Conservation (phyloP, 306 rosid genomes). For the Cicer arietinum region DNA sequence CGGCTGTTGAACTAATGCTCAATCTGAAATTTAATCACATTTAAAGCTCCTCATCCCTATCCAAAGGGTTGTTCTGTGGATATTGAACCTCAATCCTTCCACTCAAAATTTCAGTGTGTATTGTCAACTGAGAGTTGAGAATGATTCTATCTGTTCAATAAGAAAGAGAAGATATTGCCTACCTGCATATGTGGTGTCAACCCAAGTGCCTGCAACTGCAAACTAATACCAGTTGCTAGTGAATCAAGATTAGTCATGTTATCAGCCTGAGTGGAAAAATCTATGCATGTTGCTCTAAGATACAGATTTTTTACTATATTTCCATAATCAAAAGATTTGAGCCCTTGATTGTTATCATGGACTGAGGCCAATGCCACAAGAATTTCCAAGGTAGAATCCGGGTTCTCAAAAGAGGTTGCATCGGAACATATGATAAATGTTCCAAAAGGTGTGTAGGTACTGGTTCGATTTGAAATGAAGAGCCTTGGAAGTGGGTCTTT, state of each 20-base stretch:
- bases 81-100: neutral
- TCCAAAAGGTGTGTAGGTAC: slow-evolving; percentile 60
- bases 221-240: slow-evolving; percentile 42
- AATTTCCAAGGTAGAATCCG: slow-evolving; percentile 42
- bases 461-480: slow-evolving; percentile 13
- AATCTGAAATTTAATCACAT: neutral
- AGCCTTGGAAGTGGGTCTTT: slow-evolving; percentile 55
- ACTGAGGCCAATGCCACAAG: slow-evolving; percentile 34
- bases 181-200: slow-evolving; percentile 47
- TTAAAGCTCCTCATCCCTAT: neutral
- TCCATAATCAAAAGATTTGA: slow-evolving; percentile 40
- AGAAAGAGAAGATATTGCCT: neutral
- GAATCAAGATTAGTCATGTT: slow-evolving; percentile 8
- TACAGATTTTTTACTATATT: slow-evolving; percentile 45
- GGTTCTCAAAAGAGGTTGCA: slow-evolving; percentile 50
- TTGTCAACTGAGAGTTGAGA: neutral
- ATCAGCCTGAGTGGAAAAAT: neutral
- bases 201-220: slow-evolving; percentile 54
- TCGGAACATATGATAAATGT: slow-evolving; percentile 60
- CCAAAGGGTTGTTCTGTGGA: neutral
- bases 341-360: slow-evolving; percentile 22
- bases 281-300: slow-evolving; percentile 35
- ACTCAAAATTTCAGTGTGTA: neutral
- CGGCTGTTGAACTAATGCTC: neutral
- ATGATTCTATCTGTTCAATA: neutral